Conservation (phyloP, 2,329 filamentous ascomycete genomes). For the Microcera coccophila region DNA sequence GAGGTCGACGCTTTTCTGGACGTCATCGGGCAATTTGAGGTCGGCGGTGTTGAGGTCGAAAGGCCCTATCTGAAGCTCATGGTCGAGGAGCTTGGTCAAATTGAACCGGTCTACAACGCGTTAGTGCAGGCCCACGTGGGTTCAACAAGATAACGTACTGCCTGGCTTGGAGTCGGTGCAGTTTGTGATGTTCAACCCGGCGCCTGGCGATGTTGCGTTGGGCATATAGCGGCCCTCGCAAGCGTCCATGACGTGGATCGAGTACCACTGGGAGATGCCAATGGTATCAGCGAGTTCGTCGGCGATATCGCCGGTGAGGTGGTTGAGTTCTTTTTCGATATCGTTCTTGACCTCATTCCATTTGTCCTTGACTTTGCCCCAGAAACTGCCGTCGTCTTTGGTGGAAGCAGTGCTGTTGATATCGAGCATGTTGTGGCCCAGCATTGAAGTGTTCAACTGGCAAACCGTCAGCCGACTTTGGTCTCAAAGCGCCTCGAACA, state of each 20-base stretch:
- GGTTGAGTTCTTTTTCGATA: conserved; percentile 37
- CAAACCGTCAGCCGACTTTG: no score
- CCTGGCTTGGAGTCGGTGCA: conserved; percentile 40
- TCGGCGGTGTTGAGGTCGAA: conserved; percentile 43
- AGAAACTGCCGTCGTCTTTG: conserved; percentile 24
- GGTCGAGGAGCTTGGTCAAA: conserved; percentile 44
- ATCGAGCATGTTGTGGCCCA: conserved; percentile 34
- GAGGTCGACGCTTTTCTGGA: conserved; percentile 46
- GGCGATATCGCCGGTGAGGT: conserved; percentile 38
- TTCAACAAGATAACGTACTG: conserved; percentile 28
- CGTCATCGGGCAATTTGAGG: conserved; percentile 41
- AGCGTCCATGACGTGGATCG: conserved; percentile 45
- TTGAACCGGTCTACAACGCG: conserved; percentile 39
- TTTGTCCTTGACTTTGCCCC: conserved; percentile 26
- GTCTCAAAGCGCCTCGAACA: no score
- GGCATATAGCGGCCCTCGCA: conserved; percentile 46
- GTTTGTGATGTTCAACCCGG: conserved; percentile 42
- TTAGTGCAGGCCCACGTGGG: not conserved
- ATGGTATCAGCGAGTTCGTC: conserved; percentile 41
- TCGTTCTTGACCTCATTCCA: conserved; percentile 31
- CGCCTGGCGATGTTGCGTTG: conserved; percentile 36
- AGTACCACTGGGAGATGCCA: conserved; percentile 50
- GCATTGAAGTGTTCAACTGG: conserved; percentile 38
- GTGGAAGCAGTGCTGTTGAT: conserved; percentile 20
- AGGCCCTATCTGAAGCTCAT: conserved; percentile 43